Evolutionary conservation across 345 rosid genomes (phyloP).

Genomic region (Turritis glabra): DNA sequence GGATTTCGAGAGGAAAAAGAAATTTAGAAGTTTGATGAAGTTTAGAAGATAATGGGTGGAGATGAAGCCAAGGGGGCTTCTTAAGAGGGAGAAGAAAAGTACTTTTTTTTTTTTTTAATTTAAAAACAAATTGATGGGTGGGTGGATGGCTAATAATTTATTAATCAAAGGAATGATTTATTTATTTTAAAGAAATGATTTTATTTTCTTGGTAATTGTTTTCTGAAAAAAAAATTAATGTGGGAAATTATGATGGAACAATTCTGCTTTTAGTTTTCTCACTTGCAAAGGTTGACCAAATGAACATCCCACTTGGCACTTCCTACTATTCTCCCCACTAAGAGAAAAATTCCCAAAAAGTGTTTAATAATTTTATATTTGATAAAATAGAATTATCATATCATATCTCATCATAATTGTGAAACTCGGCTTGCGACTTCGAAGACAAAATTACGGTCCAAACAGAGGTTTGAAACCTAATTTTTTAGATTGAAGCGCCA

Average conservation of each 20-base stretch:
- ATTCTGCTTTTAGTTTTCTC: constrained; percentile 33
- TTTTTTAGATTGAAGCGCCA: too few relatives aligned
- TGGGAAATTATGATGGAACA: constrained; percentile 37
- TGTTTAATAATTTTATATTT: constrained; percentile 35
- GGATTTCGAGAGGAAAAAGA: neutral
- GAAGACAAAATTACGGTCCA: too few relatives aligned
- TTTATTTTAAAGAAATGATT: neutral
- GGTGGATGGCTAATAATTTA: constrained; percentile 66
- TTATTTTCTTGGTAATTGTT: constrained; percentile 2
- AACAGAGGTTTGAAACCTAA: too few relatives aligned
- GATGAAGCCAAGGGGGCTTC: constrained; percentile 44
- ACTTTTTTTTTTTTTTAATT: neutral
- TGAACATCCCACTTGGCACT: constrained; percentile 52
- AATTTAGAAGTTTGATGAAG: constrained; percentile 18
- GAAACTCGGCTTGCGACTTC: too few relatives aligned
- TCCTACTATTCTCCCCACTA: constrained; percentile 52
- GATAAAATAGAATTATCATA: constrained; percentile 9
- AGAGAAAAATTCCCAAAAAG: constrained; percentile 35
- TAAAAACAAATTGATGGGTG: constrained; percentile 43
- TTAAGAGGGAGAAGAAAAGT: constrained; percentile 44
- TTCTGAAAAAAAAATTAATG: constrained; percentile 47
- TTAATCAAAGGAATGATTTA: constrained; percentile 59
- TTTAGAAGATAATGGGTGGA: constrained; percentile 40
- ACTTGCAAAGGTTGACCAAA: constrained; percentile 82
- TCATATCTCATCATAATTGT: too few relatives aligned